Percentiles rank a stretch among this genome's conserved stretches.
Conservation (phyloP, 108 stramenopile genomes). For the Heterococcus sp. region DNA sequence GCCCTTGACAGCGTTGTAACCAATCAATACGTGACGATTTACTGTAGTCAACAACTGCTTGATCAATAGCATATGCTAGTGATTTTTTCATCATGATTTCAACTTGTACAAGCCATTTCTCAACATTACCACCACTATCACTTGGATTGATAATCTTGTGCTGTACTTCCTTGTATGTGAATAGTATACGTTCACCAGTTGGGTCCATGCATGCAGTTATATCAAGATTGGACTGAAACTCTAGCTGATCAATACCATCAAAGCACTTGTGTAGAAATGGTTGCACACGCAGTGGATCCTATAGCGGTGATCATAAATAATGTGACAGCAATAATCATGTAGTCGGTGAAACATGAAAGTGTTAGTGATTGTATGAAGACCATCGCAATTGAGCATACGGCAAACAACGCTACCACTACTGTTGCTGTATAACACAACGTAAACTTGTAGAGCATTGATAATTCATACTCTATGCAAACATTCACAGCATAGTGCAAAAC, state of each 20-base stretch:
- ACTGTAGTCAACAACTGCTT: slow-evolving; percentile 42
- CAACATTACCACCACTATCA: slow-evolving; percentile 67
- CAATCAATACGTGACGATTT: slow-evolving; percentile 49
- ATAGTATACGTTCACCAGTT: slow-evolving; percentile 58
- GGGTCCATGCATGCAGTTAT: slow-evolving; percentile 64
- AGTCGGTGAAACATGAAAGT: too few species aligned
- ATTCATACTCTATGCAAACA: too few species aligned
- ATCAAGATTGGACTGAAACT: slow-evolving; percentile 60
- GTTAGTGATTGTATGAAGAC: too few species aligned
- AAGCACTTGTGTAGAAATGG: slow-evolving; percentile 72
- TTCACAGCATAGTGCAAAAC: too few species aligned
- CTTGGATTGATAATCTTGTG: slow-evolving; percentile 65
- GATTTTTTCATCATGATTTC: slow-evolving; percentile 54
- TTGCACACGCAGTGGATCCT: slow-evolving; percentile 65
- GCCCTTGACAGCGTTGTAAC: slow-evolving; percentile 59
- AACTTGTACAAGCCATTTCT: slow-evolving; percentile 66
- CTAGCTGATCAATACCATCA: slow-evolving; percentile 65
- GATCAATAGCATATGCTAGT: slow-evolving; percentile 49
- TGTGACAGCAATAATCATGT: too few species aligned
- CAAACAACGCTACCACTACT: too few species aligned
- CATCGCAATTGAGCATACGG: too few species aligned
- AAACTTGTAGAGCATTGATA: too few species aligned
- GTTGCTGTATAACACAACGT: too few species aligned
- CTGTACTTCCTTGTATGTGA: slow-evolving; percentile 52
- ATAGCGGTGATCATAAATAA: too few species aligned